Base-by-base conservation (phyloP, 2,329 filamentous ascomycete species). In the Rutstroemia sp. region DNA sequence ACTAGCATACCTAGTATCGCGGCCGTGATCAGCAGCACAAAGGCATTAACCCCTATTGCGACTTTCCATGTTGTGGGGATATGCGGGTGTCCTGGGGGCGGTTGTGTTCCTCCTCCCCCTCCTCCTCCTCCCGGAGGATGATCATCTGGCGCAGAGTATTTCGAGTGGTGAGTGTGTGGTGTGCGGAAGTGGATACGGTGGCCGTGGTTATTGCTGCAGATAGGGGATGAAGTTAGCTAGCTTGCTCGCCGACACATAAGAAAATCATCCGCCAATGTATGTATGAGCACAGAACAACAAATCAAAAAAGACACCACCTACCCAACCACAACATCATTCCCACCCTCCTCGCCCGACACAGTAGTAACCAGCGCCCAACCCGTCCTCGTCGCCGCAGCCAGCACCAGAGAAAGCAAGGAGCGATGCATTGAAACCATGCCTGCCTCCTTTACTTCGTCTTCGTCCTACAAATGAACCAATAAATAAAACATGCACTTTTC, bases 31-130 rank as follows among this genome's bases (percentile, higher is more conserved):
- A 51, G 16, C 5, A 56, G 41, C 17, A 56, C 54, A n/a, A 56
- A 56, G n/a, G 48, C 48, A 10, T 56, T 52, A 3, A 56, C 54
- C 5, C 47, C 54, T 39, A 56, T 46, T 6, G 54, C 54, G 6
- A 56, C 54, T 23, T 56, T 56, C 48, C 48, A 56, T 16, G 54
- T 51, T 5, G 54, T 56, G 27, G 54, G 54, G 7, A 56, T 51
- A 27, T 46, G 48, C 19, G 54, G 54, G 5, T 39, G 8, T 16
- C 25, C 9, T 34, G 25, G 47, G 19, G 54, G 34, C 8, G 41
- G 41, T 44, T 16, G 41, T 30, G 27, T 9, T 30, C 27, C 23
- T 23, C 23, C 23, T 23, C 23, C 23, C 5, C 23, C 27, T 30
- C 27, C 27, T 30, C 27, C 27, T 30, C 27, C 27, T 10, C 8